Conservation (phyloP, 257 asterid species). For the Phtheirospermum japonicum region DNA sequence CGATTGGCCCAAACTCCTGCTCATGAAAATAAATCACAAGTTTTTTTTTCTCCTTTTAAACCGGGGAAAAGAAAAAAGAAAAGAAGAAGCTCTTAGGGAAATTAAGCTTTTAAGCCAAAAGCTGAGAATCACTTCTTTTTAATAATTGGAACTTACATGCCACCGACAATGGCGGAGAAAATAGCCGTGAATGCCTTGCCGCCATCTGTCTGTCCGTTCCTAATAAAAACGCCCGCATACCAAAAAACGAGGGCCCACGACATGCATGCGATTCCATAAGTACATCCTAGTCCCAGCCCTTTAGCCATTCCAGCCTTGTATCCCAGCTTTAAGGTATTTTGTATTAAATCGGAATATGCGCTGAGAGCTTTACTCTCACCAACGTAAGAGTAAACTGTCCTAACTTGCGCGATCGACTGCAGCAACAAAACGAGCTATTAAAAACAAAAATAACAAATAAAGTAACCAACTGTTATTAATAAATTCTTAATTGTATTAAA, state of each 20-base stretch:
- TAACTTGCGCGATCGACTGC: constrained; percentile 94
- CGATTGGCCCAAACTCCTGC: constrained; percentile 99
- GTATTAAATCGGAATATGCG: constrained; percentile 86
- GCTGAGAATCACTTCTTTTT: no score
- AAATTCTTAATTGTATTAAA: no score
- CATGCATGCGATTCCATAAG: constrained; percentile 97
- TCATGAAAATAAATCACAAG: constrained; percentile 10
- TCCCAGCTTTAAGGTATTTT: constrained; percentile 80
- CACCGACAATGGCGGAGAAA: constrained; percentile 95
- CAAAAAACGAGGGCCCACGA: constrained; percentile 98
- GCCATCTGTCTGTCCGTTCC: constrained; percentile 88
- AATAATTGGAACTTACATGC: constrained; percentile 73
- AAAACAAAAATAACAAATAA: no score
- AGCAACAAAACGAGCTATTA: constrained; percentile 8
- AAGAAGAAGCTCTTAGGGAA: no score
- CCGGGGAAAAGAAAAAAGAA: no score
- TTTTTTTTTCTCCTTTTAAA: no score
- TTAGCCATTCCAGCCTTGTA: constrained; percentile 99
- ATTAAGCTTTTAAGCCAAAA: no score
- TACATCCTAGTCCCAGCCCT: constrained; percentile 97
- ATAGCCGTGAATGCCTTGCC: constrained; percentile 97
- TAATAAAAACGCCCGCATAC: constrained; percentile 96
- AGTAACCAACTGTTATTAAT: no score
- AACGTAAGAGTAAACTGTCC: constrained; percentile 95
- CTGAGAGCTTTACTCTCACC: constrained; percentile 79